Evolutionary conservation across 2,329 filamentous ascomycete species (phyloP), one percentile per base, ranked within the genome.

Genomic region (Fusarium foetens): DNA sequence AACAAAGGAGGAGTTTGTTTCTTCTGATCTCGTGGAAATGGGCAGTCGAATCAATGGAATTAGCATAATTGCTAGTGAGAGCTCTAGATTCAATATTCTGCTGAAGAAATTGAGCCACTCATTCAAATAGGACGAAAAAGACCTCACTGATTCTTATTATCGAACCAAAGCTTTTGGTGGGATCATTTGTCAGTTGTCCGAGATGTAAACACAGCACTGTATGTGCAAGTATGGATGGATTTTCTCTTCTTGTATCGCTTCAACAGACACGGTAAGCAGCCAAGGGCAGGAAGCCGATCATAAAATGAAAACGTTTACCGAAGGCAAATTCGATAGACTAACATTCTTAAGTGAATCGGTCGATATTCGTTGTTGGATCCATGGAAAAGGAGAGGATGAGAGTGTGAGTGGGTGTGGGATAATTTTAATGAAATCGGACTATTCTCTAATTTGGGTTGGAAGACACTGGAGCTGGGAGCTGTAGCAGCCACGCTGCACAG

Each of bases 1-100:
- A 70, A 49, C 48, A 63, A 59, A 66, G 66, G 59, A 62, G 55
- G 46, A 61, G 68, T 65, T 63, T 73, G 63, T 71, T 72, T 68
- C 54, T 65, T 61, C 27, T 35, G 48, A 54, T 59, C 25, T 48
- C 39, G 51, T 14, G 21, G 43, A 59, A 36, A 36, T 51, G 57
- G 49, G 16, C 19, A 25, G 36, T 48, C 16, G 23, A 25, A 54
- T 54, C 14, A 43, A 19, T 14, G 14, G 29, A 25, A 35, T 21
- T 31, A 23, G 3, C 38, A 68, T 45, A 51, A 36, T 43, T 46
- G 21, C 33, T n/a, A 29, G 19, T 39, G 33, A 14, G 14, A 39
- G 38, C 49, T 17, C 65, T 42, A n/a, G 53, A 35, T 23, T n/a
- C 41, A 23, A 33, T 25, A 35, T 42, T 29, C 33, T 54, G 35